A percentile compares a stretch with the other conserved stretches of the same genome.
These are phyloP conservation scores for Conticribra guillardii DNA, from an alignment of 108 stramenopile species.

Conservation along the genomic window DNA sequence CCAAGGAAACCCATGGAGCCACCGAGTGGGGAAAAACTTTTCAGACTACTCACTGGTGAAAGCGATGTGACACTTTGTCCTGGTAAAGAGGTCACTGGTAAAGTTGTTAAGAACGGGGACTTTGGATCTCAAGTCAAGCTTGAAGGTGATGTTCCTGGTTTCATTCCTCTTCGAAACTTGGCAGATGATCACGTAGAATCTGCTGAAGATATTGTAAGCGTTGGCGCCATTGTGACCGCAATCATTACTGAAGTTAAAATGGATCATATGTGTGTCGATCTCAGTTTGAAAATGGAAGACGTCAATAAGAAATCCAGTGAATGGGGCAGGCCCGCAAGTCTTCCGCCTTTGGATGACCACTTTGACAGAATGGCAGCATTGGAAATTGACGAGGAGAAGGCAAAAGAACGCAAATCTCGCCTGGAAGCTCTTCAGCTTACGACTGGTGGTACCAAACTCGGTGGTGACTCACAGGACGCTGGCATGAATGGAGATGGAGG, in stretches of 20 bases:
- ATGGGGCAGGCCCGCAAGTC: slow-evolving; percentile 79
- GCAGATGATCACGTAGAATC: slow-evolving; percentile 88
- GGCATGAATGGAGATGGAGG: slow-evolving; percentile 26
- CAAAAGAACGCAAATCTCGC: slow-evolving; percentile 77
- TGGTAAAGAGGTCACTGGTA: slow-evolving; percentile 89
- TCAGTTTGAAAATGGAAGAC: slow-evolving; percentile 87
- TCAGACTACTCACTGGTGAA: slow-evolving; percentile 88
- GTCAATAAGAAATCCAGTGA: slow-evolving; percentile 78
- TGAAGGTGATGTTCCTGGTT: slow-evolving; percentile 88
- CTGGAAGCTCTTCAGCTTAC: slow-evolving; percentile 70
- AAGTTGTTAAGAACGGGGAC: slow-evolving; percentile 78
- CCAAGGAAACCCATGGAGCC: slow-evolving; percentile 86
- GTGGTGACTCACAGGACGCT: slow-evolving; percentile 45
- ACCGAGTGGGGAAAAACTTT: slow-evolving; percentile 73
- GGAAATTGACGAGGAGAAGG: slow-evolving; percentile 75
- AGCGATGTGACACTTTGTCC: slow-evolving; percentile 82
- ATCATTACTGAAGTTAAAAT: slow-evolving; percentile 89
- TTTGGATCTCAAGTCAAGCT: slow-evolving; percentile 89
- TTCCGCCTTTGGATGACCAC: slow-evolving; percentile 66
- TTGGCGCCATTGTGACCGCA: slow-evolving; percentile 81
- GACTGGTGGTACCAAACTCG: slow-evolving; percentile 47
- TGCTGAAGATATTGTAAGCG: slow-evolving; percentile 81
- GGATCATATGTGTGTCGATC: slow-evolving; percentile 90
- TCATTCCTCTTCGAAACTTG: slow-evolving; percentile 82
- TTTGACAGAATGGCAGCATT: slow-evolving; percentile 70